Evolutionary conservation across 2,329 filamentous ascomycete species (phyloP), one percentile per base, ranked within the genome.

Genomic region (Ciborinia camelliae): DNA sequence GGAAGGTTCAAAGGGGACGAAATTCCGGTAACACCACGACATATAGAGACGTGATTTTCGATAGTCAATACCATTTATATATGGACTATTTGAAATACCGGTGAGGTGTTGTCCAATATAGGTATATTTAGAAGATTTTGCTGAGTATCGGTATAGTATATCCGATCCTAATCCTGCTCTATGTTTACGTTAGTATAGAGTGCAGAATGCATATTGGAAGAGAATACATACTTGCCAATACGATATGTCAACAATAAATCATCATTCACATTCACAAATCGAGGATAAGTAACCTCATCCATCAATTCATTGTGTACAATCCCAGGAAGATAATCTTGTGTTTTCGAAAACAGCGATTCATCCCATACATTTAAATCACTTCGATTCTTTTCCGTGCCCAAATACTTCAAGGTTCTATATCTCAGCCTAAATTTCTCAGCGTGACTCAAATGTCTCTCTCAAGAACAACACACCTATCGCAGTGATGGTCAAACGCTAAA

Each of bases 1-100:
- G 26, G 64, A 58, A 35, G 47, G 28, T 28, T 62, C 54, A 35
- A 68, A 57, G 2, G 45, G n/a, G 15, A 72, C 47, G 63, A 70
- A 72, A 26, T 70, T 70, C 5, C 71, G 66, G 37, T 73, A 72
- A 50, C 70, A 71, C 72, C 72, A 73, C 14, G 72, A 71, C 37
- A 72, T 61, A 26, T 73, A 67, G 2, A 73, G 53, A 9, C 64
- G 66, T 12, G 37, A 57, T 7, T 66, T 12, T n/a, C 68, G 62
- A 54, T 67, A 70, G 37, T 70, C 68, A 20, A 73, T 58, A 4
- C 71, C 71, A 37, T 73, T 72, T 26, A 73, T 68, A 37, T 73
- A 72, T 20, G 71, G 71, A 59, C 65, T 72, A 48, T 71, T 72
- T 0, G 63, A 65, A 28, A 70, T 54, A 15, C 71, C 71, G 8